Evolutionary conservation across 2,329 filamentous ascomycete species (phyloP), one percentile per base, ranked within the genome.

Genomic region (Diaporthe ilicicola): DNA sequence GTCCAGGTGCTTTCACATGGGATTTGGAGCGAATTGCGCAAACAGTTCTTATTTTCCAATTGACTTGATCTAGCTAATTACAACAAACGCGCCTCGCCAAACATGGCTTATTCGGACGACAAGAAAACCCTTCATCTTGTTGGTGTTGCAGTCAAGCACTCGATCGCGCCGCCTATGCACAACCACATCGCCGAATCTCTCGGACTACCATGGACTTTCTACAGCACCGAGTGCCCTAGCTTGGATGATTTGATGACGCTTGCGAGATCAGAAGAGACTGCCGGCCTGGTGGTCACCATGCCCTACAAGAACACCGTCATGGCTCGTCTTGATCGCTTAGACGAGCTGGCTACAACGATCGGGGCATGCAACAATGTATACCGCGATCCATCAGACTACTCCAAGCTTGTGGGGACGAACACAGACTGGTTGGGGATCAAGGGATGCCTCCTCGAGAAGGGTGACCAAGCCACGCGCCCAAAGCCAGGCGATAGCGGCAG

Each of bases 341-440:
- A 84, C 54, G 76, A 80, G 1, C 75, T 81, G 1, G 78, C 78
- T 1, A 66, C 72, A 0, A 78, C 75, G 13, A 79, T 84, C 4
- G 81, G 81, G 2, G 83, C 83, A 4, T 81, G 79, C 74, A 81
- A 82, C 69, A 79, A 79, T 59, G 75, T 81, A 19, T 81, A 81
- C 72, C 72, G 73, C 32, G 56, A 74, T 7, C 75, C 76, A 10
- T 37, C 62, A 0, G 71, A 78, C 27, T 39, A 67, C 7, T 74
- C 76, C 4, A 74, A 70, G 12, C 74, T 84, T 0, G 73, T 75
- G 9, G 83, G 82, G 2, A 81, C 80, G 8, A 85, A 85, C 71
- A 85, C 82, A 1, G 83, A 85, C 71, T 84, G 82, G 82, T 72
- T 78, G 1, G 82, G 83, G 2, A 80, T 85, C 66, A 77, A 78